Percentiles rank a stretch among this genome's conserved stretches.
Conservation (phyloP, 192 early-diverging fungal species). For the Mortierella hygrophila region DNA sequence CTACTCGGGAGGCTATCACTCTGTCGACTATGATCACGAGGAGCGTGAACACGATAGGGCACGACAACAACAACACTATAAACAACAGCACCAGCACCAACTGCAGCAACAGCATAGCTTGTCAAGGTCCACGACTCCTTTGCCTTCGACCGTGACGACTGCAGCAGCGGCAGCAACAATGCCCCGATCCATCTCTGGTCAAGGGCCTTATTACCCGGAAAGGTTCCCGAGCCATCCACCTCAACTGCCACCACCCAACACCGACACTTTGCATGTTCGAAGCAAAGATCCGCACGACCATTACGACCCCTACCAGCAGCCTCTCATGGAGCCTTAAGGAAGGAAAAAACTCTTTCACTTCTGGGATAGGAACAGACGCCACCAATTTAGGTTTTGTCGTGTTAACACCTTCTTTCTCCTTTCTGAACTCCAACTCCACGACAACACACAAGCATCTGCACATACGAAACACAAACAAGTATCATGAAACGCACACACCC, state of each 20-base stretch:
- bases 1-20: background rate
- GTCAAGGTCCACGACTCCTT: background rate
- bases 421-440: background rate
- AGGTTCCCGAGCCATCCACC: background rate
- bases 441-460: background rate
- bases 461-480: slow-evolving; percentile 5
- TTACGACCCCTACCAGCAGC: slow-evolving; percentile 18
- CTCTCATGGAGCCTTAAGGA: slow-evolving; percentile 22
- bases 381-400: background rate
- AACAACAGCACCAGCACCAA: background rate
- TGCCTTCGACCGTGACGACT: background rate
- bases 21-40: background rate
- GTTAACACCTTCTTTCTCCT: background rate
- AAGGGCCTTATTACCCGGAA: slow-evolving; percentile 8
- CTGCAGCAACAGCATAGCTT: background rate
- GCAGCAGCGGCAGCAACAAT: background rate
- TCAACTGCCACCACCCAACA: background rate
- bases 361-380: background rate
- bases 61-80: background rate
- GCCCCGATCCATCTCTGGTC: slow-evolving; percentile 19
- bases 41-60: background rate
- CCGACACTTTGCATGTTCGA: background rate
- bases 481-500: background rate
- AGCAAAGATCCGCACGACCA: slow-evolving; percentile 12
- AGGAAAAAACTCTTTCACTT: no score